Conservation (phyloP, 1,139 yeast species). For the Barnettozyma hawaiiensis region DNA sequence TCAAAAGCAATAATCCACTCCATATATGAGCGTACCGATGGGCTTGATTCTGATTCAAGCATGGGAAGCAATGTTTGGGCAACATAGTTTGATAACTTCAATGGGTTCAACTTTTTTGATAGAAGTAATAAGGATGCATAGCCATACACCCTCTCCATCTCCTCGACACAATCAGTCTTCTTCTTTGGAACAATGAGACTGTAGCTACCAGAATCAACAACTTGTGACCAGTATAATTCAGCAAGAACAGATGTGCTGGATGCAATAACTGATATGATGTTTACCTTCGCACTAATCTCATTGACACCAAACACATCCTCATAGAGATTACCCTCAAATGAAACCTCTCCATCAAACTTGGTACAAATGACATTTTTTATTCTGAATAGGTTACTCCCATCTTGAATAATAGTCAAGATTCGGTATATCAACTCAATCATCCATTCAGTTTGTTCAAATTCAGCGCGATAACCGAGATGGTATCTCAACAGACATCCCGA, state of each 20-base stretch:
- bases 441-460: slow-evolving; percentile 46
- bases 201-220: slow-evolving; percentile 36
- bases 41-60: slow-evolving; percentile 60
- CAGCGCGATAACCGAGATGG: slow-evolving; percentile 31
- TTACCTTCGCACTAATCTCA: slow-evolving; percentile 53
- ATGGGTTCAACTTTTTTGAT: slow-evolving; percentile 25
- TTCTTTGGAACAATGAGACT: slow-evolving; percentile 45
- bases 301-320: slow-evolving; percentile 48
- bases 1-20: slow-evolving; percentile 68
- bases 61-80: slow-evolving; percentile 28
- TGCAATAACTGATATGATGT: slow-evolving; percentile 42
- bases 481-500: slow-evolving; percentile 39
- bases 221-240: slow-evolving; percentile 35
- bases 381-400: slow-evolving; percentile 49
- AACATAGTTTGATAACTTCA: slow-evolving; percentile 23
- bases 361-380: slow-evolving; percentile 54
- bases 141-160: slow-evolving; percentile 54
- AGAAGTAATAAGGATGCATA: slow-evolving; percentile 46
- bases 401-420: slow-evolving; percentile 46
- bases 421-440: slow-evolving; percentile 45
- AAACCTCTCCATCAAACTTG: slow-evolving; percentile 27
- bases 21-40: slow-evolving; percentile 62
- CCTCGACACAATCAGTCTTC: slow-evolving; percentile 63
- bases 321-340: slow-evolving; percentile 36
- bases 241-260: slow-evolving; percentile 36